Base-by-base conservation (phyloP, 2,329 filamentous ascomycete genomes). In the Thielaviopsis ethacetica region DNA sequence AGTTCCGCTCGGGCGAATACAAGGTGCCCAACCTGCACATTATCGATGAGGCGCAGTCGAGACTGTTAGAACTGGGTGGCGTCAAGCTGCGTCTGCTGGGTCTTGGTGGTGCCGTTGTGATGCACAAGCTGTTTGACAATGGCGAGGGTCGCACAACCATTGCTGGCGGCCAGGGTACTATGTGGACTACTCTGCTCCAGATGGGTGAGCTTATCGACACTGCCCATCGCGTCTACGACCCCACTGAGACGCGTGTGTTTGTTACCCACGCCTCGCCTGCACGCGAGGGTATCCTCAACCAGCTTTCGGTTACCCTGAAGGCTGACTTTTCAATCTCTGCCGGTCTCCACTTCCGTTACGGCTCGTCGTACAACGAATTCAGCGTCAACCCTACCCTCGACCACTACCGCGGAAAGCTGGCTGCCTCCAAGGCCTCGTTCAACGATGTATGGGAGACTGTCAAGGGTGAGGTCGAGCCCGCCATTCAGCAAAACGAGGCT, bases 371-470 rank as follows among this genome's bases (percentile, higher is more conserved):
- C 79, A 98, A 98, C 73, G 94, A 98, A 71, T 98, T 98, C 74
- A 96, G 91, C 64, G 93, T 98, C 68, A 98, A 98, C 71, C 94
- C 93, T 2, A 96, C 91, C 0, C 78, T 98, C 59, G 93, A 98
- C 67, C 93, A 98, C 73, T 98, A 98, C 73, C 89, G 94, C 61
- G 94, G 93, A 69, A 98, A 98, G 78, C 83, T 98, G 58, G 91
- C 93, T 56, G 93, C 93, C 13, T 97, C 91, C 55, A 97, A 96
- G 73, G 91, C 93, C 1, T 97, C 93, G 0, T 98, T 98, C 76
- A 95, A 94, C 69, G 93, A 98, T 71, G 93, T 98, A 7, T 98
- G 93, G 93, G 93, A 98, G 71, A 98, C 93, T 1, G 93, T 98
- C 66, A 95, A 95, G 74, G 80, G 84, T 55, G 93, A 98, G 71